Base-by-base conservation (phyloP, 768 basidiomycete genomes). In the Guyanaporus albipodus region DNA sequence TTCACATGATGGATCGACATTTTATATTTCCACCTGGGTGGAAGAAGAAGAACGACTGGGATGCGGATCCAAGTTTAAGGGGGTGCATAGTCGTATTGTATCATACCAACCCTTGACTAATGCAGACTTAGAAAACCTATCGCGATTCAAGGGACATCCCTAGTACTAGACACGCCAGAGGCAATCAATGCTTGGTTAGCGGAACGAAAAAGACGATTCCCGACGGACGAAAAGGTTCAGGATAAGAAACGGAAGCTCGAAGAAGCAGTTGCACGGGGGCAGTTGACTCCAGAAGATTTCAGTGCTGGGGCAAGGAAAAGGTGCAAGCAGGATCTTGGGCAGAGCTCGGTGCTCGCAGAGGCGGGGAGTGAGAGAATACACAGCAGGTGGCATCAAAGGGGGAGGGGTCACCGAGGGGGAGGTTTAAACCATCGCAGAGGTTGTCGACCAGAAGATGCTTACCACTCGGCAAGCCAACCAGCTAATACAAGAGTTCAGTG, bases 1-100 rank as follows among this genome's bases (percentile, higher is more conserved):
- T 71, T 23, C 91, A 93, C 59, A 85, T 82, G 81, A 91, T 91
- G 89, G 90, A 91, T 56, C 75, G 89, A n/a, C 90, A 92, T 63
- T 73, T 92, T 34, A 80, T 91, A 38, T 90, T 80, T 53, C 90
- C 91, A 19, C 75, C 78, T 35, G 83, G 81, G 18, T 89, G 85
- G 82, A 71, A 83, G 53, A 73, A 75, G 45, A 77, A 71, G 58
- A 46, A 63, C 28, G 84, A 84, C 24, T 90, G 88, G 87, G 88
- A 89, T 59, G 81, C 89, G 2, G 89, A 91, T 67, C 86, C 85
- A 14, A 83, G 79, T 64, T 71, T 91, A 42, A 87, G 81, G 67
- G 87, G 87, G 88, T 88, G 51, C 49, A 69, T 58, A 12, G 18
- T 17, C 50, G 26, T 32, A n/a, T 42, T 7, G 17, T 12, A 49